Conservation (phyloP, 2,329 filamentous ascomycete species). For the Aspergillus luchuensis region DNA sequence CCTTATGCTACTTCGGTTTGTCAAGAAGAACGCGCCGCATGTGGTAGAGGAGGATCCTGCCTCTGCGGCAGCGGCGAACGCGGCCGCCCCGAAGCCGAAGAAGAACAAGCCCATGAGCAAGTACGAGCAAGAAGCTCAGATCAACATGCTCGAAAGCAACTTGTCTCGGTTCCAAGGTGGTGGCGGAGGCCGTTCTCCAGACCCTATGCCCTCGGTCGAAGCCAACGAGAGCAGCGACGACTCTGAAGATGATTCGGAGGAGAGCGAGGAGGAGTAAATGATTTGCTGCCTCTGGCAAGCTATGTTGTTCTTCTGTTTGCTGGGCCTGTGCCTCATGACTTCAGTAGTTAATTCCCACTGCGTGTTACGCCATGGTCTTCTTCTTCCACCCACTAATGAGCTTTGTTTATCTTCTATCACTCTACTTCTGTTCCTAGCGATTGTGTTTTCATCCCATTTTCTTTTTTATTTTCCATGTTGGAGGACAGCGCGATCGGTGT, state of each 20-base stretch:
- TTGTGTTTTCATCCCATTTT: no score
- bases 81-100: conserved; percentile 47
- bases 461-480: neutral
- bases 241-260: conserved; percentile 51
- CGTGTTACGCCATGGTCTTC: conserved; percentile 12
- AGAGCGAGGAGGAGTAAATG: conserved; percentile 52
- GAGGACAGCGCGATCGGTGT: conserved; percentile 12
- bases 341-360: conserved; percentile 9
- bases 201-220: conserved; percentile 48
- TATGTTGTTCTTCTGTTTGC: neutral
- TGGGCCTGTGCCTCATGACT: neutral
- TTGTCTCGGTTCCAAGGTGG: conserved; percentile 50
- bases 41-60: conserved; percentile 45
- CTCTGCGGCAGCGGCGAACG: conserved; percentile 33
- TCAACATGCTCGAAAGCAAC: conserved; percentile 51
- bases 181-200: conserved; percentile 44
- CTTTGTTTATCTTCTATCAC: neutral
- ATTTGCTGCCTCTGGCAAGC: neutral
- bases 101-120: conserved; percentile 58
- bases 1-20: conserved; percentile 48
- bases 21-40: conserved; percentile 50
- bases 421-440: conserved; percentile 2
- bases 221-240: conserved; percentile 48
- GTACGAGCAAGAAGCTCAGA: conserved; percentile 53
- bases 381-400: conserved; percentile 15